Conservation (phyloP, 2,329 filamentous ascomycete genomes). For the Colletotrichum lindemuthianum region DNA sequence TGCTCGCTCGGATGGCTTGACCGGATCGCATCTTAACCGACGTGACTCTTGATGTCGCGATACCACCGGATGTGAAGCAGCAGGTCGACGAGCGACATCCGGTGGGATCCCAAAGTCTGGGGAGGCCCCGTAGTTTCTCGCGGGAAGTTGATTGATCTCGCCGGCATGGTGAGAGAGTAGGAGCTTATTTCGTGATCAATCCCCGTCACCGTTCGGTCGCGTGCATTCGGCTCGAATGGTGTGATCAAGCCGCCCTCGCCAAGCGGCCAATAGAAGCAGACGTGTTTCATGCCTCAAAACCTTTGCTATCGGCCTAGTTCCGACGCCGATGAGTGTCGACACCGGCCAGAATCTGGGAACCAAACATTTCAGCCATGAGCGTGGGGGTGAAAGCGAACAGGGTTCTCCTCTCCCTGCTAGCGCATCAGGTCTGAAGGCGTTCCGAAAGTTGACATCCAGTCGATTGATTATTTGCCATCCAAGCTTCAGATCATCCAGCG, state of each 20-base stretch:
- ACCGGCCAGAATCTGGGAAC: too few relatives aligned
- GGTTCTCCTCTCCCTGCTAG: too few relatives aligned
- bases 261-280: conserved; percentile 7
- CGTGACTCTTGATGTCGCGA: not conserved
- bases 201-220: conserved; percentile 17
- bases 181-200: conserved; percentile 35
- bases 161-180: conserved; percentile 22
- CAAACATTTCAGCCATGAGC: too few relatives aligned
- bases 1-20: not conserved
- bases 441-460: too few relatives aligned
- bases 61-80: conserved; percentile 6
- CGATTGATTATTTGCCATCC: too few relatives aligned
- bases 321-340: not conserved
- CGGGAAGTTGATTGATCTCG: not conserved
- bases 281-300: not conserved
- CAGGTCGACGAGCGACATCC: conserved; percentile 18
- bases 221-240: conserved; percentile 30
- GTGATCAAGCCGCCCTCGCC: conserved; percentile 4
- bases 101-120: not conserved
- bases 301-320: not conserved
- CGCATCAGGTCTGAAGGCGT: too few relatives aligned
- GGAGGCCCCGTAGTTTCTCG: not conserved
- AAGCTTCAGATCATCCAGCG: too few relatives aligned
- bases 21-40: conserved; percentile 5
- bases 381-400: too few relatives aligned